Evolutionary conservation across 805 yeast genomes (phyloP), one percentile per base, ranked within the genome.

Genomic region (Yarrowia divulgata): DNA sequence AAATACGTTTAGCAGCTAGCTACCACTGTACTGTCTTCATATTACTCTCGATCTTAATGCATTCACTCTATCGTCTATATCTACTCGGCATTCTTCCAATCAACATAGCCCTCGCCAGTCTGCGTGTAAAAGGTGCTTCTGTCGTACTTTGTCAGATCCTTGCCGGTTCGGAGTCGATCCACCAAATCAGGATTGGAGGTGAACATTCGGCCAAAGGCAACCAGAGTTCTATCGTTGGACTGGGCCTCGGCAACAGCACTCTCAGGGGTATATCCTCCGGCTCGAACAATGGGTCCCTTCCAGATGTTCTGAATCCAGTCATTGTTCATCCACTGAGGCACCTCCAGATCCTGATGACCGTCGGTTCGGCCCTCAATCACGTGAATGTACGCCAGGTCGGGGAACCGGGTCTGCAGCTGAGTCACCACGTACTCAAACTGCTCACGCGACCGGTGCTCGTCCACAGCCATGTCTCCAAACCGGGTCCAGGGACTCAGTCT

Each of bases 281-380:
- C 58, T 54, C 58, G 7, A 14, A 54, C 37, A 8, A 54, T 18
- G 8, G 58, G 58, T 13, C 58, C 58, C 13, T 54, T 18, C 58
- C 58, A 54, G 9, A 54, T 14, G 3, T 35, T 13, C n/a, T 18
- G n/a, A 5, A 55, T 40, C 62, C 62, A 55, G 19, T 55, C 46
- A 29, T 55, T 55, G 19, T 10, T 55, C 46, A 39, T 55, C 62
- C 62, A 55, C 1, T 8, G 12, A 16, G 62, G 62, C 16, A 55
- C 62, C 18, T 34, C 19, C 3, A 55, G 46, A 9, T 55, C 62
- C 46, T 39, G 45, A 40, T 55, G 62, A 16, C 74, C 74, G 10
- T 77, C 74, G 8, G 79, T 80, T 48, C 85, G 80, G 43, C 86
- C 85, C 74, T 84, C 86, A 29, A 84, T 81, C 34, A 83, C 45